Conservation (phyloP, 1,284 basidiomycete genomes). For the Heterobasidion irregulare region DNA sequence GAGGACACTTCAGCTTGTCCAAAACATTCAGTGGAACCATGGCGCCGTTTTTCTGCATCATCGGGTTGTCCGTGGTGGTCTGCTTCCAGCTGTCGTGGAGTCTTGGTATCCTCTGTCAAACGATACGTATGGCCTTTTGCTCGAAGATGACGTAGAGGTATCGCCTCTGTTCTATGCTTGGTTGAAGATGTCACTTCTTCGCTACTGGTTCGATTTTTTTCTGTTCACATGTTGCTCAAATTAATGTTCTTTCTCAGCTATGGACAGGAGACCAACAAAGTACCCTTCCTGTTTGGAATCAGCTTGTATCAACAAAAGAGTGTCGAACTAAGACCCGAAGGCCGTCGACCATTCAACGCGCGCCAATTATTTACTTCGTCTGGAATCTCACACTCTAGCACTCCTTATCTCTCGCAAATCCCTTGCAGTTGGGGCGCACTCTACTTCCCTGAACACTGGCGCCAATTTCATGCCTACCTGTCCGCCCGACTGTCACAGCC, state of each 20-base stretch:
- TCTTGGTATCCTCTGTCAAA: constrained; percentile 76
- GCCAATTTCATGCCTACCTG: constrained; percentile 75
- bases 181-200: constrained; percentile 67
- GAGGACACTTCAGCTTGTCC: constrained; percentile 45
- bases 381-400: constrained; percentile 33
- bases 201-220: constrained; percentile 48
- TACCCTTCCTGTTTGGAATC: constrained; percentile 58
- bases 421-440: constrained; percentile 89
- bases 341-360: constrained; percentile 62
- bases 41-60: constrained; percentile 56
- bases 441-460: constrained; percentile 82
- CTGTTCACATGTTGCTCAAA: background rate
- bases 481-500: constrained; percentile 41
- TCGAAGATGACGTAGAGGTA: constrained; percentile 80
- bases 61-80: constrained; percentile 65
- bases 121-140: constrained; percentile 66
- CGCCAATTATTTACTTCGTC: constrained; percentile 41
- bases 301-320: constrained; percentile 81
- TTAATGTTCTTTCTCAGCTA: constrained; percentile 35
- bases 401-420: constrained; percentile 75
- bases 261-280: constrained; percentile 29
- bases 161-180: constrained; percentile 80
- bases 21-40: constrained; percentile 48
- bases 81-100: constrained; percentile 76
- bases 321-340: constrained; percentile 61